These are phyloP conservation scores for Clavispora phyllophila DNA, from an alignment of 805 yeast species.

Conservation along the genomic window DNA sequence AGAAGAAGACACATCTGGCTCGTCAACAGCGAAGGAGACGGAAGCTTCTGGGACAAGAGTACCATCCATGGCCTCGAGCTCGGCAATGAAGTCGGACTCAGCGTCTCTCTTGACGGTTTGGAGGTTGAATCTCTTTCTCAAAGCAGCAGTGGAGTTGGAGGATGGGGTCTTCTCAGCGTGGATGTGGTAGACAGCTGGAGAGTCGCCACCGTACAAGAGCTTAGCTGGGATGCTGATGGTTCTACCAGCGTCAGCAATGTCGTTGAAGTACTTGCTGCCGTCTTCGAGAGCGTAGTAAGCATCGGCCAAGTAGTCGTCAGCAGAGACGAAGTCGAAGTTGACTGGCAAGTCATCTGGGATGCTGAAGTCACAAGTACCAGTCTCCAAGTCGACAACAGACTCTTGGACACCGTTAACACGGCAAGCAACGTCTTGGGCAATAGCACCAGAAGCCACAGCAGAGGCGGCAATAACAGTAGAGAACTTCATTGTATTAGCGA, in stretches of 20 bases:
- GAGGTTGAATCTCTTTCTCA: constrained; percentile 32
- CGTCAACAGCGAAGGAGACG: constrained; percentile 6
- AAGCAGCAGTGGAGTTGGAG: constrained; percentile 36
- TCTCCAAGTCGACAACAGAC: constrained; percentile 35
- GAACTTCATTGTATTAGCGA: constrained; percentile 16
- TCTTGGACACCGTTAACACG: constrained; percentile 27
- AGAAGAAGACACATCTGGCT: constrained; percentile 9
- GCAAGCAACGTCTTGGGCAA: constrained; percentile 35
- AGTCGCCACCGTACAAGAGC: constrained; percentile 19
- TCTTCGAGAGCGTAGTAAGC: constrained; percentile 30
- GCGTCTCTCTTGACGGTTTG: constrained; percentile 30
- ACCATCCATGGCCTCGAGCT: constrained; percentile 24
- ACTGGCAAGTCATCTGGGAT: constrained; percentile 26
- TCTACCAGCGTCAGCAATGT: constrained; percentile 31
- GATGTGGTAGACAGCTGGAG: constrained; percentile 25
- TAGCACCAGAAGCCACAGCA: constrained; percentile 16
- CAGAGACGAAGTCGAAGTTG: constrained; percentile 21
- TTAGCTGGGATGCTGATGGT: constrained; percentile 29
- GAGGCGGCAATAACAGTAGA: constrained; percentile 18
- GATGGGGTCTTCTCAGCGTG: constrained; percentile 23
- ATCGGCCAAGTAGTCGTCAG: constrained; percentile 28
- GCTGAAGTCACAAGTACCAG: constrained; percentile 36
- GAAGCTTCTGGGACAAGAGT: constrained; percentile 14
- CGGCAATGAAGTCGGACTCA: constrained; percentile 18
- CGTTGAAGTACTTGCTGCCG: constrained; percentile 26